A percentile compares a stretch with the other conserved stretches of the same genome.
Evolutionary conservation across 202 grass and related monocot species (phyloP).

Genomic region (Miscanthus sacchariflorus): DNA sequence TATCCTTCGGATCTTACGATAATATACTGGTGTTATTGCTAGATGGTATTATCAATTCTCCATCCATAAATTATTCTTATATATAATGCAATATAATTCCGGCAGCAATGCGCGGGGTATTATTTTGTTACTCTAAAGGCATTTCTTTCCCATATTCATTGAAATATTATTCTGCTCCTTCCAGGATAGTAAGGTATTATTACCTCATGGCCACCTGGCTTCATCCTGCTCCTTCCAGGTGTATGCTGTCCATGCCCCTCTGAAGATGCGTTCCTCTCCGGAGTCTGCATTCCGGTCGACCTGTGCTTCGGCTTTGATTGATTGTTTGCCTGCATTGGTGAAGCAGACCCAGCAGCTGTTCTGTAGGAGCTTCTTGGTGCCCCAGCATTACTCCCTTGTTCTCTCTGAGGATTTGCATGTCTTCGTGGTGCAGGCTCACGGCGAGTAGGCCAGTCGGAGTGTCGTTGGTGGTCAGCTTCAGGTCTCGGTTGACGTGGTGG

Average conservation of each 20-base stretch:
- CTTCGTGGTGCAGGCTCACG: conserved; percentile 39
- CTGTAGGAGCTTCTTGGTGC: conserved; percentile 44
- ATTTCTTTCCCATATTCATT: conserved; percentile 9
- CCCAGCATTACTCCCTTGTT: conserved; percentile 25
- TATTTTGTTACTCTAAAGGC: conserved; percentile 24
- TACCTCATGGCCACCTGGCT: conserved; percentile 40
- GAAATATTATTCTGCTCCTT: background rate
- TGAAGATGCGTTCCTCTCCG: conserved; percentile 43
- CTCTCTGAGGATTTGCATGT: conserved; percentile 28
- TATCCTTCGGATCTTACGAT: too few relatives aligned
- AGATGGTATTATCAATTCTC: too few relatives aligned
- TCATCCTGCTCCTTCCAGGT: conserved; percentile 49
- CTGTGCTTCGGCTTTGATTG: conserved; percentile 41
- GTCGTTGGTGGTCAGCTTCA: conserved; percentile 34
- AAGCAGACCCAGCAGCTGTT: conserved; percentile 42
- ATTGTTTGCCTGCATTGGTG: conserved; percentile 47
- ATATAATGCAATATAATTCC: too few relatives aligned
- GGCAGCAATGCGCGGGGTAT: too few relatives aligned
- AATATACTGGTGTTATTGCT: too few relatives aligned
- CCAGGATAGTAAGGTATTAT: conserved; percentile 21
- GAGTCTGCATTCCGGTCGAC: conserved; percentile 48
- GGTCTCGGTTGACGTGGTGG: conserved; percentile 32
- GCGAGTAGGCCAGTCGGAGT: conserved; percentile 1
- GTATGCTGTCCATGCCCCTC: conserved; percentile 52
- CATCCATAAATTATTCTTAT: too few relatives aligned